A percentile compares a stretch with the other conserved stretches of the same genome.
phyloP scores from a whole-genome alignment of 1,139 yeast species.

The Candida smagusa region DNA sequence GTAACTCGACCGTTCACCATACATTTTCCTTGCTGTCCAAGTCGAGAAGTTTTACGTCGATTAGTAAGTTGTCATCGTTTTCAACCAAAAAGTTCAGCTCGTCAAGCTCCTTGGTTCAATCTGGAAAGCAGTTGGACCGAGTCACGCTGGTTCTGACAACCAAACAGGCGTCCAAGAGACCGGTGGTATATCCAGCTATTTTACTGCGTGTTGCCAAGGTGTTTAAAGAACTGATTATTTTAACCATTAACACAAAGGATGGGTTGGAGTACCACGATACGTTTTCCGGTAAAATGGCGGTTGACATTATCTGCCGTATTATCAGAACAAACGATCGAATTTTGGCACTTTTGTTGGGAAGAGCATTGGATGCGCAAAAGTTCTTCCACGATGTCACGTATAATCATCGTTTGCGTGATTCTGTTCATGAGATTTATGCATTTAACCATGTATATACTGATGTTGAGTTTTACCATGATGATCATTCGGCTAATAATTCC shows the following conservation, averaged over 20 bases:
- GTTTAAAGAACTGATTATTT: slow-evolving; percentile 66
- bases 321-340: slow-evolving; percentile 90
- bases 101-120: slow-evolving; percentile 27
- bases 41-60: slow-evolving; percentile 43
- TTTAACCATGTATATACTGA: slow-evolving; percentile 59
- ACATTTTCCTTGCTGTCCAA: slow-evolving; percentile 41
- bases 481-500: slow-evolving; percentile 22
- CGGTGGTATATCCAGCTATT: slow-evolving; percentile 83
- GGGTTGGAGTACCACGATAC: slow-evolving; percentile 95
- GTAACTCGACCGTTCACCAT: slow-evolving; percentile 25
- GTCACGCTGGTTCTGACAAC: slow-evolving; percentile 29
- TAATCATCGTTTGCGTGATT: slow-evolving; percentile 88
- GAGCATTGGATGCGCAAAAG: slow-evolving; percentile 93
- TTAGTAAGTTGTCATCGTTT: slow-evolving; percentile 37
- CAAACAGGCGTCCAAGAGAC: slow-evolving; percentile 49
- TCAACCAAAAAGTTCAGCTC: slow-evolving; percentile 42
- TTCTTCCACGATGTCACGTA: slow-evolving; percentile 94
- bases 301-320: slow-evolving; percentile 79
- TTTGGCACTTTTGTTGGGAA: slow-evolving; percentile 80
- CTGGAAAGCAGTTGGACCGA: slow-evolving; percentile 26
- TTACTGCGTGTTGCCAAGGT: slow-evolving; percentile 80
- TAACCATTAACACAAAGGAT: slow-evolving; percentile 83
- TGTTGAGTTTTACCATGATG: slow-evolving; percentile 38
- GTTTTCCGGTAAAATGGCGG: slow-evolving; percentile 92
- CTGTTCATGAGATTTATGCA: slow-evolving; percentile 82